phyloP scores from a whole-genome alignment of 345 rosid genomes.

The Psidium guajava region DNA sequence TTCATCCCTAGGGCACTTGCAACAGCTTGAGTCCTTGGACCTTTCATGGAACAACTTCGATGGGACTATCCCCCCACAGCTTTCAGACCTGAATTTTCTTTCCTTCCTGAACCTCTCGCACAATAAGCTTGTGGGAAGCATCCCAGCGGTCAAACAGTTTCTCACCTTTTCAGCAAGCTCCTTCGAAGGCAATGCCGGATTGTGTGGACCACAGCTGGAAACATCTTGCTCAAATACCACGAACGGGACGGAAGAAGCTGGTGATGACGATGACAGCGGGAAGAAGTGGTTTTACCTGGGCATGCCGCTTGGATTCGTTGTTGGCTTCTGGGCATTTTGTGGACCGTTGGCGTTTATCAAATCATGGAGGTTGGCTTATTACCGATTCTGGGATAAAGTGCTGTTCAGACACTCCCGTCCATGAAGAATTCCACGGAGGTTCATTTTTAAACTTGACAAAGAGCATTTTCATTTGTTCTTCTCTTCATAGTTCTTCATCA shows the following conservation, averaged over 20 bases:
- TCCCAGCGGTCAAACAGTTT: neutral
- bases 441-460: neutral
- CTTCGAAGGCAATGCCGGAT: slow-evolving; percentile 19
- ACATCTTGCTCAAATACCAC: neutral
- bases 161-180: slow-evolving; percentile 6
- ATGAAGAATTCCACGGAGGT: neutral
- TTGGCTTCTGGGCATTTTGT: neutral
- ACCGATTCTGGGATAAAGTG: neutral
- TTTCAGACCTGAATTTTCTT: slow-evolving; percentile 15
- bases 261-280: neutral
- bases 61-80: slow-evolving; percentile 13
- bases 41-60: slow-evolving; percentile 17
- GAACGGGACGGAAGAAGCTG: neutral
- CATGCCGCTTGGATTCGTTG: neutral
- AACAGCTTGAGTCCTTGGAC: slow-evolving; percentile 9
- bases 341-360: neutral
- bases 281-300: neutral
- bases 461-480: neutral
- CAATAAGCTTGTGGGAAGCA: slow-evolving; percentile 17
- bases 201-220: slow-evolving; percentile 13
- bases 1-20: neutral
- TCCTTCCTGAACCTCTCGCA: slow-evolving; percentile 23
- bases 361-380: neutral
- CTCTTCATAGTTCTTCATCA: neutral
- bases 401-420: neutral